phyloP scores from a whole-genome alignment of 768 basidiomycete genomes.

The Naganishia onofrii region DNA sequence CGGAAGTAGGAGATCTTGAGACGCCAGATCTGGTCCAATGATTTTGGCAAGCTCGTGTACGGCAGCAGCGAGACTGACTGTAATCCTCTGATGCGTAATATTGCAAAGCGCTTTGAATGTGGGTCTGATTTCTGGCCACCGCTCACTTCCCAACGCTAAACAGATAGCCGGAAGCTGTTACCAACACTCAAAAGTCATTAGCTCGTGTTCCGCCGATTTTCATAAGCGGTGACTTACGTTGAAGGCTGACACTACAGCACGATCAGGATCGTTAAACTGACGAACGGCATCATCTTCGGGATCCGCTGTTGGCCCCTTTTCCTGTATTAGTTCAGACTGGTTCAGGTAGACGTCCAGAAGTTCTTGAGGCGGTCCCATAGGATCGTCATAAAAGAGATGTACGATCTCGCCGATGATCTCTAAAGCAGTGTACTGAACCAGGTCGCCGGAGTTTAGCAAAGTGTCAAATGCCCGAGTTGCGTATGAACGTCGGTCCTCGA shows the following conservation, averaged over 20 bases:
- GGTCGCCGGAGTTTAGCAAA: slow-evolving; percentile 52
- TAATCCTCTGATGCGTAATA: slow-evolving; percentile 64
- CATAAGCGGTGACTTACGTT: slow-evolving; percentile 44
- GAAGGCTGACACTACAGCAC: slow-evolving; percentile 50
- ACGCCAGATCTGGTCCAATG: slow-evolving; percentile 68
- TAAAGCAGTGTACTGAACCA: slow-evolving; percentile 74
- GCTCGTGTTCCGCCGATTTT: not conserved
- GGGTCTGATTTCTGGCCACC: slow-evolving; percentile 70
- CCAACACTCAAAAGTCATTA: slow-evolving; percentile 62
- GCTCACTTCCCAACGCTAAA: slow-evolving; percentile 68
- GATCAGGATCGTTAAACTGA: slow-evolving; percentile 39
- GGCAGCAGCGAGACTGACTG: slow-evolving; percentile 78
- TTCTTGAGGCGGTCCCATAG: slow-evolving; percentile 66
- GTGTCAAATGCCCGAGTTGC: slow-evolving; percentile 66
- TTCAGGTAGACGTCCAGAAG: slow-evolving; percentile 70
- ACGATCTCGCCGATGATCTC: slow-evolving; percentile 88
- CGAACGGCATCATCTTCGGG: slow-evolving; percentile 24
- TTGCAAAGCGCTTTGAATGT: slow-evolving; percentile 66
- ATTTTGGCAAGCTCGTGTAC: slow-evolving; percentile 85
- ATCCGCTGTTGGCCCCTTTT: not conserved
- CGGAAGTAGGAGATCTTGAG: slow-evolving; percentile 66
- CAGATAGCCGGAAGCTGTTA: slow-evolving; percentile 91
- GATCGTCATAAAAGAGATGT: slow-evolving; percentile 67
- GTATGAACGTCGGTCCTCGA: slow-evolving; percentile 61
- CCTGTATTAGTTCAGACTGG: slow-evolving; percentile 9